Conservation (phyloP, 768 basidiomycete genomes). For the Tylopilus subfusipes region DNA sequence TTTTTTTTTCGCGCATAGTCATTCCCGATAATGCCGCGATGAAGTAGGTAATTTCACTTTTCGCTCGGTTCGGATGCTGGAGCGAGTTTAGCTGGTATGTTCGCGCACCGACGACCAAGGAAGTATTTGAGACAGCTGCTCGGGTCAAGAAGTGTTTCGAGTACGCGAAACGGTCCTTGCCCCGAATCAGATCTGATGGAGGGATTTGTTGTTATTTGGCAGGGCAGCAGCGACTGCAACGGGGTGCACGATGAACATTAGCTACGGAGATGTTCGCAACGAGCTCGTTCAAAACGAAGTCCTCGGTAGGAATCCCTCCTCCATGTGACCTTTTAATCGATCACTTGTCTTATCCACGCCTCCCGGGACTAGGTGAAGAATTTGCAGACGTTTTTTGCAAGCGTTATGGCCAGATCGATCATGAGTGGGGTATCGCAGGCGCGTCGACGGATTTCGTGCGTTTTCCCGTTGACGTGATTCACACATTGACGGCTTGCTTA, state of each 20-base stretch:
- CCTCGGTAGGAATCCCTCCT: constrained; percentile 40
- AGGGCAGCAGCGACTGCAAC: constrained; percentile 70
- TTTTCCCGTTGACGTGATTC: constrained; percentile 1
- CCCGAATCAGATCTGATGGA: background rate
- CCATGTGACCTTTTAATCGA: background rate
- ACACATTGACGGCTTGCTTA: background rate
- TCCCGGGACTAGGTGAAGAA: constrained; percentile 48
- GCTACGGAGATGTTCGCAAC: constrained; percentile 32
- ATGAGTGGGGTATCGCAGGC: constrained; percentile 60
- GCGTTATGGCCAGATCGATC: constrained; percentile 58
- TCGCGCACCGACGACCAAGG: constrained; percentile 64
- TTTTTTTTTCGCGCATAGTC: constrained; percentile 46
- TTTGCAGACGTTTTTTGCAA: constrained; percentile 57
- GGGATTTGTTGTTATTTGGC: background rate
- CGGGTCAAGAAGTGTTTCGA: constrained; percentile 72
- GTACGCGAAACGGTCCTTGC: constrained; percentile 35
- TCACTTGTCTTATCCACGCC: background rate
- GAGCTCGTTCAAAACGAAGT: constrained; percentile 68
- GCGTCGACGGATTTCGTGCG: constrained; percentile 84
- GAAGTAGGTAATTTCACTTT: constrained; percentile 42
- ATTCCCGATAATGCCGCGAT: constrained; percentile 80
- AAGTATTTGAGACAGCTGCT: constrained; percentile 51
- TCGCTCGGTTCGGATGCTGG: background rate
- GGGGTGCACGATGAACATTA: constrained; percentile 52
- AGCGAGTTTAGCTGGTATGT: constrained; percentile 58